Percentiles rank a stretch among this genome's conserved stretches.
These are phyloP conservation scores for Vitis hybrid DNA, from an alignment of 177 flowering plant genomes.

Conservation along the genomic window DNA sequence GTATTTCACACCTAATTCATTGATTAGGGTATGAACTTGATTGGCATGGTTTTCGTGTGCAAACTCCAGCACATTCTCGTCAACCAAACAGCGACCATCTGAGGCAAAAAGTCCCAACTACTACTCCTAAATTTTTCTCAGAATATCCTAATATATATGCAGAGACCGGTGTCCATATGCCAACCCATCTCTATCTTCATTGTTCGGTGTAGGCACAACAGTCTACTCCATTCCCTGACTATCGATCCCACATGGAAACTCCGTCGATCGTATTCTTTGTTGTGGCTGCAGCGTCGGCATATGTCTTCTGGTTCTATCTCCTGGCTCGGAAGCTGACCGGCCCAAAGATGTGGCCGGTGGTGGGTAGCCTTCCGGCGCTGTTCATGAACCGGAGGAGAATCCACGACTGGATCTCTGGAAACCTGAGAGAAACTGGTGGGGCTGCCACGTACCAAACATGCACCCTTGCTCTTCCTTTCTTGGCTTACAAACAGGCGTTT, in stretches of 20 bases:
- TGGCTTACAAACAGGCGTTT: slow-evolving; percentile 64
- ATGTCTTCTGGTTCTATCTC: slow-evolving; percentile 67
- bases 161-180: neutral
- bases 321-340: slow-evolving; percentile 55
- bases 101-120: slow-evolving; percentile 31
- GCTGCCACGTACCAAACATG: slow-evolving; percentile 78
- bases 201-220: too few relatives aligned
- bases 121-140: slow-evolving; percentile 33
- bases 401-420: slow-evolving; percentile 86
- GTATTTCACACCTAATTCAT: neutral
- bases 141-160: slow-evolving; percentile 17
- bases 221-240: too few relatives aligned
- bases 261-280: slow-evolving; percentile 19
- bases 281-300: slow-evolving; percentile 32
- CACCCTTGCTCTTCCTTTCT: slow-evolving; percentile 65
- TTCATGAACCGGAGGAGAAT: slow-evolving; percentile 52
- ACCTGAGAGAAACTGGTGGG: slow-evolving; percentile 50
- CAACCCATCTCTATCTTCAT: too few relatives aligned
- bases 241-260: slow-evolving; percentile 33
- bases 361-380: slow-evolving; percentile 73
- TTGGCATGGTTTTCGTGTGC: slow-evolving; percentile 19
- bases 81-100: slow-evolving; percentile 12
- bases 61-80: slow-evolving; percentile 2
- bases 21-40: neutral
- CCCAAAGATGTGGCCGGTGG: slow-evolving; percentile 63